Evolutionary conservation across 2,329 filamentous ascomycete genomes (phyloP).

Genomic region (Paracoccidioides lutzii): DNA sequence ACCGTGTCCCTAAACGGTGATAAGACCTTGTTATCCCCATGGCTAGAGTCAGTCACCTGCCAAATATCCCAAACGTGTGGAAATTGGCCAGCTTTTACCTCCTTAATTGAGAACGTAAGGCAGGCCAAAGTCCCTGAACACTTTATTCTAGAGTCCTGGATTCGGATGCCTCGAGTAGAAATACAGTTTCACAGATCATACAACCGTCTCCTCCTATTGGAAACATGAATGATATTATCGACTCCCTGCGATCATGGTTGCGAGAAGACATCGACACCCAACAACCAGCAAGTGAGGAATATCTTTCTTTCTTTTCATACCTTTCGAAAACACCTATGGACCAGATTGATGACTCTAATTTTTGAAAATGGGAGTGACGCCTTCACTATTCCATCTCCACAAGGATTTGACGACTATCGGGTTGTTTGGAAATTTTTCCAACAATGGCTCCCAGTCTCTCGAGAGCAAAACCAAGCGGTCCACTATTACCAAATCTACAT

Average conservation of each 20-base stretch:
- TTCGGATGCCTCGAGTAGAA: not conserved
- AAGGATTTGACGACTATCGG: not conserved
- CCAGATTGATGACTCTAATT: not conserved
- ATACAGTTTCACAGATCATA: not conserved
- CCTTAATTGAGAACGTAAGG: constrained; percentile 2
- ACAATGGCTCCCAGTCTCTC: not conserved
- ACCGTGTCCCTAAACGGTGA: not conserved
- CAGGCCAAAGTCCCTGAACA: not conserved
- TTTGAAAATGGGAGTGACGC: not conserved
- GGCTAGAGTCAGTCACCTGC: constrained; percentile 2
- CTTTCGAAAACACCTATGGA: not conserved
- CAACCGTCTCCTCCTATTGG: not conserved
- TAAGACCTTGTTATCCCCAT: not conserved
- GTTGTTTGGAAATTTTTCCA: not conserved
- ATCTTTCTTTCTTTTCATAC: not conserved
- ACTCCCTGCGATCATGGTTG: not conserved
- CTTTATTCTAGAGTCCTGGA: not conserved
- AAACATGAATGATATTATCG: not conserved
- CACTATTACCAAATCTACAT: not conserved
- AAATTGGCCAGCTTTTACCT: constrained; percentile 6
- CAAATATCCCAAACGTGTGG: constrained; percentile 1
- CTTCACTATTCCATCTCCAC: not conserved
- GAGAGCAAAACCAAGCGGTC: not conserved
- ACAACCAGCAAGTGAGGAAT: not conserved
- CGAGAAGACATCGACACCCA: not conserved